These are phyloP conservation scores for Penicillium atrosanguineum DNA, from an alignment of 495 filamentous ascomycete species.

Conservation along the genomic window DNA sequence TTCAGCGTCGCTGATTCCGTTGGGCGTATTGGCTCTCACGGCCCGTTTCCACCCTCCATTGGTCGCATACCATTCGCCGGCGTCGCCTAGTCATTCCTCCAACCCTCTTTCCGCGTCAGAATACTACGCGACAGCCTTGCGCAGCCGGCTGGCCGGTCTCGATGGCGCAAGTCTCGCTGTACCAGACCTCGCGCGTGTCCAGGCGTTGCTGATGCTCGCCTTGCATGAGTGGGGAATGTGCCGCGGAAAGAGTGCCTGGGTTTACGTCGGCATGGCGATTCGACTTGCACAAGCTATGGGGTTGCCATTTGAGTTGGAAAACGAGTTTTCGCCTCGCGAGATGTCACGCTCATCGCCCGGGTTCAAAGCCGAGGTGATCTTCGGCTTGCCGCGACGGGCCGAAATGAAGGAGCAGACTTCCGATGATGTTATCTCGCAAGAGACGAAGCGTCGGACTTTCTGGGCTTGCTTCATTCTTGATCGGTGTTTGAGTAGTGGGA, in stretches of 20 bases:
- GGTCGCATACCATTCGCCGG: conserved; percentile 60
- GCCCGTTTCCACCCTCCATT: conserved; percentile 72
- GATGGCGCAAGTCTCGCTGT: conserved; percentile 52
- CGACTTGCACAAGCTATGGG: conserved; percentile 71
- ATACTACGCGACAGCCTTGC: conserved; percentile 72
- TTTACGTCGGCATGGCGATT: conserved; percentile 75
- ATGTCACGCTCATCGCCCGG: conserved; percentile 37
- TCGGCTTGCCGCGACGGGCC: conserved; percentile 35
- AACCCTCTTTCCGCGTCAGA: conserved; percentile 71
- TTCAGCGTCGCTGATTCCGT: conserved; percentile 60
- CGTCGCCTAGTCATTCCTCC: conserved; percentile 41
- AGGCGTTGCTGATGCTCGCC: conserved; percentile 78
- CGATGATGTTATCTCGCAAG: conserved; percentile 64
- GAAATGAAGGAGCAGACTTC: conserved; percentile 40
- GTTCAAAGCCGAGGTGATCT: conserved; percentile 42
- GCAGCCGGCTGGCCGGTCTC: conserved; percentile 58
- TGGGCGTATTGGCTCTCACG: conserved; percentile 77
- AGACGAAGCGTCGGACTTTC: conserved; percentile 77
- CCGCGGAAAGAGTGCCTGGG: conserved; percentile 72
- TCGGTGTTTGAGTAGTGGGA: conserved; percentile 72
- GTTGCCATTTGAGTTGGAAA: conserved; percentile 61
- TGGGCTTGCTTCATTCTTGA: conserved; percentile 87
- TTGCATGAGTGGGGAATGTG: conserved; percentile 84
- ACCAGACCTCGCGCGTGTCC: conserved; percentile 65
- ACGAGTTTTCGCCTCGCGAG: conserved; percentile 42